phyloP scores from a whole-genome alignment of 306 rosid genomes.

The Fragaria vesca region DNA sequence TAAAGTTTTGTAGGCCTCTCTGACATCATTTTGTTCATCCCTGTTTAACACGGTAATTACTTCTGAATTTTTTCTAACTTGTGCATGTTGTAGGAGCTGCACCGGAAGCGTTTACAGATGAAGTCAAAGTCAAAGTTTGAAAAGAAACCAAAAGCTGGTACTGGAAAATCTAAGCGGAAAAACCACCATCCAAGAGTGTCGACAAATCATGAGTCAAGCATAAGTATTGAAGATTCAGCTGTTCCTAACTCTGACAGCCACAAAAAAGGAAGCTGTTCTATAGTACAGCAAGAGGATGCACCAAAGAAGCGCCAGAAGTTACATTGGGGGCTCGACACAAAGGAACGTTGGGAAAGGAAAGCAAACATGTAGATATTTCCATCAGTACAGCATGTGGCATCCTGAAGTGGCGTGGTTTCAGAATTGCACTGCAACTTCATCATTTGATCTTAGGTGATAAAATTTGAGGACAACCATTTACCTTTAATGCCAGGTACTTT shows the following conservation, averaged over 20 bases:
- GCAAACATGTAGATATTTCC: conserved; percentile 66
- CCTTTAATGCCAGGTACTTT: neutral
- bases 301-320: conserved; percentile 56
- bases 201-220: conserved; percentile 28
- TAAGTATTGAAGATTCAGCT: conserved; percentile 29
- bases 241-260: conserved; percentile 18
- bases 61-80: neutral
- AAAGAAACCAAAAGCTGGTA: conserved; percentile 43
- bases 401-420: conserved; percentile 6
- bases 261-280: conserved; percentile 23
- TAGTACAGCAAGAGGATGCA: conserved; percentile 23
- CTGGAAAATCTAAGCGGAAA: conserved; percentile 27
- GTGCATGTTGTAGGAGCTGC: conserved; percentile 51
- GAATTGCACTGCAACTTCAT: conserved; percentile 10
- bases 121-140: conserved; percentile 60
- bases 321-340: conserved; percentile 89
- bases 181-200: conserved; percentile 12
- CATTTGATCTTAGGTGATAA: conserved; percentile 1
- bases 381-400: conserved; percentile 5
- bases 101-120: conserved; percentile 61
- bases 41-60: neutral
- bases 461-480: neutral
- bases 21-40: neutral
- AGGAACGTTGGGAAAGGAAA: conserved; percentile 88
- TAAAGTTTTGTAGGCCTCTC: neutral